phyloP scores from a whole-genome alignment of 2,329 filamentous ascomycete species.

The Calonectria leucothoes region DNA sequence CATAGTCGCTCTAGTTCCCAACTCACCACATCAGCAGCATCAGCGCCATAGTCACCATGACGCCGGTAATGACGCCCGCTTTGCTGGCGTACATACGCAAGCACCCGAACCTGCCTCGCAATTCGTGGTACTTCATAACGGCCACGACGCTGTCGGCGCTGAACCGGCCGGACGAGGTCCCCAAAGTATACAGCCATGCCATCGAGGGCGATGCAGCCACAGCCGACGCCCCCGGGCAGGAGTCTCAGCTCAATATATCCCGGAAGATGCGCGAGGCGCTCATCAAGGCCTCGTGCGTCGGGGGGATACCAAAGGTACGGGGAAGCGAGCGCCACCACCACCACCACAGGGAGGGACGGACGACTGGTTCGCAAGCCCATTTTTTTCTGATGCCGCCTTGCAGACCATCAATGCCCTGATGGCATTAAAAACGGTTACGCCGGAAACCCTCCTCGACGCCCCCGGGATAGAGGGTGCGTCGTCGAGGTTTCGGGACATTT shows the following conservation, averaged over 20 bases:
- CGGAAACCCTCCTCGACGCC: conserved; percentile 37
- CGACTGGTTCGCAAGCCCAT: background rate
- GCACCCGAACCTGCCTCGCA: conserved; percentile 36
- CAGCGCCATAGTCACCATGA: conserved; percentile 21
- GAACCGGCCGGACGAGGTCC: conserved; percentile 39
- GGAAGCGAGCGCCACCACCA: background rate
- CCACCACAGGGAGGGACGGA: no score
- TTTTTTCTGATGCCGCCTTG: conserved; percentile 12
- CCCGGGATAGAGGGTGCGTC: conserved; percentile 12
- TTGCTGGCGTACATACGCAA: conserved; percentile 34
- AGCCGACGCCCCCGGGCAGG: conserved; percentile 1
- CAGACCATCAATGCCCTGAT: conserved; percentile 41
- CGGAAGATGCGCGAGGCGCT: conserved; percentile 39
- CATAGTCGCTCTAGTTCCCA: background rate
- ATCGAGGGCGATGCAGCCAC: conserved; percentile 9
- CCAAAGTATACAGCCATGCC: conserved; percentile 30
- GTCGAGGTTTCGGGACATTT: conserved; percentile 30
- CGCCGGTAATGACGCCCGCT: conserved; percentile 37
- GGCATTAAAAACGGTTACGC: conserved; percentile 36
- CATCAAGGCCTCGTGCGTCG: conserved; percentile 40
- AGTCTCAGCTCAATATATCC: conserved; percentile 34
- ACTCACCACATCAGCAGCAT: background rate
- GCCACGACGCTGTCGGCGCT: conserved; percentile 38
- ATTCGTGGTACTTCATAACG: conserved; percentile 42
- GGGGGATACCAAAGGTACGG: conserved; percentile 41